Evolutionary conservation across 345 rosid species (phyloP), one percentile per base, ranked within the genome.

Genomic region (Triadica sebifera): DNA sequence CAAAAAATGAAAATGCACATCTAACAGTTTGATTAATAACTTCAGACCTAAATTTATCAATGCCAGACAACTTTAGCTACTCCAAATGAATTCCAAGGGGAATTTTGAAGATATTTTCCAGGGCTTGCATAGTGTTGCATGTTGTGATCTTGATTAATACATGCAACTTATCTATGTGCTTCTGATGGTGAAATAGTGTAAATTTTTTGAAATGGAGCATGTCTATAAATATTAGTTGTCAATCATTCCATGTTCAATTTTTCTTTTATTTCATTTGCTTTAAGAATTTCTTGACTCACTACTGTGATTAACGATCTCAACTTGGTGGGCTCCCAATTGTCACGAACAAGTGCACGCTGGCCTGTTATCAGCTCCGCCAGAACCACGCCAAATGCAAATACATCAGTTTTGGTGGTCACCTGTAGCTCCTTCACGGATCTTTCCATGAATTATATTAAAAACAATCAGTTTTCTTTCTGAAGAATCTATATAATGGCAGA

Each of bases 371-470:
- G 88, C 86, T 88, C 94, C 8, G 87, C 89, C 51, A 88, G 77
- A 57, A 88, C 89, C 74, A 90, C 91, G 65, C 91, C 91, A 34
- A 86, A 90, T 45, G 90, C 89, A 73, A 88, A 88, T 19, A 86
- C 89, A 63, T 90, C 91, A 11, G 88, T 84, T 75, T 88, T 89
- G 15, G 89, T 60, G 34, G 90, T 90, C 76, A 86, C 88, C 69
- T 88, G 94, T 7, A 88, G 84, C 82, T 84, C 91, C 86, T 81
- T 85, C 81, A 88, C 85, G 52, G 91, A 88, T 80, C 91, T 90
- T 79, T 53, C 41, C 77, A 75, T 25, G 53, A 60, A 59, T 15
- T 4, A 12, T 34, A 38, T 6, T 0, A 6, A 19, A 41, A 9
- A 62, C n/a, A 11, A 4, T 17, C 10, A 52, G 25, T 15, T 46